Evolutionary conservation across 108 stramenopile genomes (phyloP), one percentile per base, ranked within the genome.

Genomic region (Nannochloropsis salina): DNA sequence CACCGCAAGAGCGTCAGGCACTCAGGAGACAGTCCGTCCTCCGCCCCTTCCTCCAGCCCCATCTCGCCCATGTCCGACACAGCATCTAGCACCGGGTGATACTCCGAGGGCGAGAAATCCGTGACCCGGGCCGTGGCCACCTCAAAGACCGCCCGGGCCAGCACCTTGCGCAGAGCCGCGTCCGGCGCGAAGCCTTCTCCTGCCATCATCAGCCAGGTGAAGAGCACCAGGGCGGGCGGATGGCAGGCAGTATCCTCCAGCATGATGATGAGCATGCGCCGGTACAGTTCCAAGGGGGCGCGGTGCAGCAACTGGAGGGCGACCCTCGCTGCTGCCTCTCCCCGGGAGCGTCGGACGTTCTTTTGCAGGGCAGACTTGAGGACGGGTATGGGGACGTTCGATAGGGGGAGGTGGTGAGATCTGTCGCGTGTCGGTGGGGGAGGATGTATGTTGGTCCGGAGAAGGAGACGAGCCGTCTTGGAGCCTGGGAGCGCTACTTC

Each of bases 281-380:
- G 61, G 8, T 74, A 74, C 20, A 74, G 61, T n/a, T 74, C 61
- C 3, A 74, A n/a, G n/a, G 61, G 61, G 61, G 61, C 61, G 20
- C 61, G 61, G n/a, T 74, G 61, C 61, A 74, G n/a, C n/a, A 74
- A n/a, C 61, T 74, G 61, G 8, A 74, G 61, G n/a, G 20, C 61
- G 61, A 74, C 61, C n/a, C n/a, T 74, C 20, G 61, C 61, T 74
- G 61, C n/a, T 15, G 61, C 61, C n/a, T 74, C 61, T n/a, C 5
- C 61, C 8, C 61, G 61, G 20, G 61, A 74, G 61, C 61, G 61
- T 15, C 61, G 61, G 15, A 74, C n/a, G 8, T 74, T 74, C 61
- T 74, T 74, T 74, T 74, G 61, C 61, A 74, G 61, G 2, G 61
- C 61, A n/a, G 61, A 74, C n/a, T 74, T 74, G 61, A 74, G 61